Percentiles rank a stretch among this genome's conserved stretches.
phyloP scores from a whole-genome alignment of 2,329 filamentous ascomycete species.

The Pseudocercospora vitis region DNA sequence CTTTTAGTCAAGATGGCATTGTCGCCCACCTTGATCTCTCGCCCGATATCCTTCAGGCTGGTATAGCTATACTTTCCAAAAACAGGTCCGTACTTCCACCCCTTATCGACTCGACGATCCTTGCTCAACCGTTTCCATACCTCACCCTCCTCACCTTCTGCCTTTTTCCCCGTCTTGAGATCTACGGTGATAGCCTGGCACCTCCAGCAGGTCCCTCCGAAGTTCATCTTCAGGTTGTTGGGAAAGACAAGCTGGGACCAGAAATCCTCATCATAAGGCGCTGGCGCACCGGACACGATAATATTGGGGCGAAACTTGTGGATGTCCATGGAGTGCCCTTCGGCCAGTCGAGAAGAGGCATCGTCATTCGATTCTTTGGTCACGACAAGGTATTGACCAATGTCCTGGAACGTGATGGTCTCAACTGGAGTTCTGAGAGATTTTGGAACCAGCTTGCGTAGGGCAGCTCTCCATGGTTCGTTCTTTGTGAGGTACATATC shows the following conservation, averaged over 20 bases:
- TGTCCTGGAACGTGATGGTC: slow-evolving; percentile 16
- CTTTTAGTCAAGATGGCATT: slow-evolving; percentile 40
- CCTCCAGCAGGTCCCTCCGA: slow-evolving; percentile 45
- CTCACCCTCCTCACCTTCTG: slow-evolving; percentile 39
- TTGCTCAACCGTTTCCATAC: slow-evolving; percentile 46
- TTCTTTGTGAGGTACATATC: slow-evolving; percentile 2
- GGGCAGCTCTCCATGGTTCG: not conserved
- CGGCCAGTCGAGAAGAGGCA: slow-evolving; percentile 6
- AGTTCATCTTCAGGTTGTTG: slow-evolving; percentile 31
- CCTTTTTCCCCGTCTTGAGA: slow-evolving; percentile 41
- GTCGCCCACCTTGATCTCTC: slow-evolving; percentile 40
- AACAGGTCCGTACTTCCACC: slow-evolving; percentile 46
- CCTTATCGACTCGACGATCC: slow-evolving; percentile 45
- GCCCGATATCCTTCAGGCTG: slow-evolving; percentile 24
- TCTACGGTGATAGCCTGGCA: slow-evolving; percentile 48
- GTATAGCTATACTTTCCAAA: slow-evolving; percentile 46
- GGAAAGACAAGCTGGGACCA: slow-evolving; percentile 37
- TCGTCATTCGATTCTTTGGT: slow-evolving; percentile 14
- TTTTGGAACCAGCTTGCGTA: slow-evolving; percentile 6
- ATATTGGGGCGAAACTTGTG: slow-evolving; percentile 51
- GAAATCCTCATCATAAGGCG: slow-evolving; percentile 47
- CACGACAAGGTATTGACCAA: slow-evolving; percentile 16
- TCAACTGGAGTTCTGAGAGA: slow-evolving; percentile 1
- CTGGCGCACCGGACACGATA: slow-evolving; percentile 43
- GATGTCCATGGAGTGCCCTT: slow-evolving; percentile 6